A percentile compares a stretch with the other conserved stretches of the same genome.
These are phyloP conservation scores for Rosellinia necatrix DNA, from an alignment of 2,329 filamentous ascomycete genomes.

Conservation along the genomic window DNA sequence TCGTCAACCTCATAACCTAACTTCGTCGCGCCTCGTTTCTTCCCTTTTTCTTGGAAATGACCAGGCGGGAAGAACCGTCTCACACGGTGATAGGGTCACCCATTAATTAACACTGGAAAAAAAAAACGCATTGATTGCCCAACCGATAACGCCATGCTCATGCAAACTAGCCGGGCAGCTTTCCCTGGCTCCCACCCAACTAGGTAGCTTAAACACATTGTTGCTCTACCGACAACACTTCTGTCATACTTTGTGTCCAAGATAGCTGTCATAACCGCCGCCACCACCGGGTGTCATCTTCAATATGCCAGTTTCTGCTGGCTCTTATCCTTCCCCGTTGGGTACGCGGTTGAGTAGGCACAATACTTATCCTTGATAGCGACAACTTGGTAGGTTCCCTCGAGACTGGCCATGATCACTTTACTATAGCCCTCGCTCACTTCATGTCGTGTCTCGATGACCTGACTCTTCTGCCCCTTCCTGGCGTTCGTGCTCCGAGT, in stretches of 20 bases:
- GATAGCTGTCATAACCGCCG: background rate
- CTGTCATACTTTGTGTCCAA: slow-evolving; percentile 21
- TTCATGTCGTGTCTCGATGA: slow-evolving; percentile 91
- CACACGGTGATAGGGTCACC: slow-evolving; percentile 2
- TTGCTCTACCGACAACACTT: slow-evolving; percentile 7
- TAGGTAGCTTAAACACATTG: slow-evolving; percentile 20
- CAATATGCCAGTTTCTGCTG: slow-evolving; percentile 45
- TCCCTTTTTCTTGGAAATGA: background rate
- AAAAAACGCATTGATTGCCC: slow-evolving; percentile 21
- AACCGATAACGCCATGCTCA: slow-evolving; percentile 32
- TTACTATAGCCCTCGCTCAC: slow-evolving; percentile 81
- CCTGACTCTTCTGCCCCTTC: slow-evolving; percentile 75
- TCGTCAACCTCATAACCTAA: background rate
- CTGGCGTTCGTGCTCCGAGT: slow-evolving; percentile 85
- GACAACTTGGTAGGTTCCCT: slow-evolving; percentile 97
- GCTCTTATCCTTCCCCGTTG: slow-evolving; percentile 53
- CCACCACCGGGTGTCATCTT: background rate
- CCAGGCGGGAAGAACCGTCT: background rate
- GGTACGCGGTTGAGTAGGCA: slow-evolving; percentile 77
- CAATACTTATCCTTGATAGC: slow-evolving; percentile 94
- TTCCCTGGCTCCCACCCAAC: slow-evolving; percentile 9
- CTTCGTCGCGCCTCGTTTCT: background rate
- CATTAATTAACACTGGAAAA: slow-evolving; percentile 15
- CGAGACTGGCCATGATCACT: slow-evolving; percentile 82
- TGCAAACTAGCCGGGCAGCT: slow-evolving; percentile 26